phyloP scores from a whole-genome alignment of 371 early-diverging fungal species.

The Lichtheimia hyalospora region DNA sequence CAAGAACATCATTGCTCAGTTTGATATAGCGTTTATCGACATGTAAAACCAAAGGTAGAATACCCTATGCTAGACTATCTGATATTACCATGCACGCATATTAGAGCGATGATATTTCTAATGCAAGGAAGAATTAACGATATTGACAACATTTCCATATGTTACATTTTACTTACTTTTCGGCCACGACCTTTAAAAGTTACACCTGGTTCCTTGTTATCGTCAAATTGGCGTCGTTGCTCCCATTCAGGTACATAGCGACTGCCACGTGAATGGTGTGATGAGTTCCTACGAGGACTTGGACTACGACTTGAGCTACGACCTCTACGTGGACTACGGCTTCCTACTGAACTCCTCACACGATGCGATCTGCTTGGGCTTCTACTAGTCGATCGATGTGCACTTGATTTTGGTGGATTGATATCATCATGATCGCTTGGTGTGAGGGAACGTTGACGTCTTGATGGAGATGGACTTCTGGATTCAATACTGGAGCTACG shows the following conservation, averaged over 20 bases:
- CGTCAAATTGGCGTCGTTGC: conserved; percentile 22
- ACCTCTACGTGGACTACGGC: conserved; percentile 14
- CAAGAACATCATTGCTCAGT: too few species aligned
- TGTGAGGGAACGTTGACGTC: background rate
- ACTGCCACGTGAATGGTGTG: conserved; percentile 2
- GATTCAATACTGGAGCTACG: conserved; percentile 1
- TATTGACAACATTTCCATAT: too few species aligned
- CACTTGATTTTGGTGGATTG: background rate
- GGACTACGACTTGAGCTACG: conserved; percentile 12
- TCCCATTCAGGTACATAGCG: conserved; percentile 42
- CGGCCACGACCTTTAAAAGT: conserved; percentile 47
- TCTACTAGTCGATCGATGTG: background rate
- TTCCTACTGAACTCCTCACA: background rate
- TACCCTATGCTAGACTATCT: too few species aligned
- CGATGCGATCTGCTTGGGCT: background rate
- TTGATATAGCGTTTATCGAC: too few species aligned
- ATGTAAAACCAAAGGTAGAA: too few species aligned
- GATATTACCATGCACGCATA: too few species aligned
- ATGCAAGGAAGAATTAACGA: too few species aligned
- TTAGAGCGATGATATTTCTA: too few species aligned
- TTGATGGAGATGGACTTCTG: background rate
- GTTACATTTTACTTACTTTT: conserved; percentile 22
- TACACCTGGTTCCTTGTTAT: conserved; percentile 34
- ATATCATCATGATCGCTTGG: background rate
- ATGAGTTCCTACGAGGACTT: background rate